A percentile compares a stretch with the other conserved stretches of the same genome.
phyloP scores from a whole-genome alignment of 371 early-diverging fungal genomes.

The Blastocladiella emersonii region DNA sequence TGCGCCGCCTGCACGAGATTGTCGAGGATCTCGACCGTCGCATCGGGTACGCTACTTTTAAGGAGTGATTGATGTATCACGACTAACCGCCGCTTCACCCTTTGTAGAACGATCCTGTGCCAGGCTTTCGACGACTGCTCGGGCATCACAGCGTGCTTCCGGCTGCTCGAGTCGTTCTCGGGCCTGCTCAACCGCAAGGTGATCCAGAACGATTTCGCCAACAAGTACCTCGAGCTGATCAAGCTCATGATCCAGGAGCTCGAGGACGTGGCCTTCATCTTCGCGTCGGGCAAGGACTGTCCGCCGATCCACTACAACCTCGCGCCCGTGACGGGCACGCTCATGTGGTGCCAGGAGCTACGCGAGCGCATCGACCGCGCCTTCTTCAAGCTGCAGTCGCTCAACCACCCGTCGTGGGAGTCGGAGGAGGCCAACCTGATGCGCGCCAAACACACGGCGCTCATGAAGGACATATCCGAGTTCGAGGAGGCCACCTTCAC shows the following conservation, averaged over 20 bases:
- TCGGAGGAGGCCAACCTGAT: conserved; percentile 32
- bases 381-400: conserved; percentile 37
- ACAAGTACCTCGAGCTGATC: conserved; percentile 38
- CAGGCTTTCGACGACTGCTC: conserved; percentile 45
- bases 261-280: conserved; percentile 31
- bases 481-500: conserved; percentile 29
- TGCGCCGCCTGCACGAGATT: conserved; percentile 25
- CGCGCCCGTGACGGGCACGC: conserved; percentile 42
- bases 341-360: conserved; percentile 38
- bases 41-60: conserved; percentile 29
- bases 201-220: conserved; percentile 35
- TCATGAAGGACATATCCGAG: conserved; percentile 20
- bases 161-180: conserved; percentile 39
- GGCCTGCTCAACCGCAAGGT: conserved; percentile 31
- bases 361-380: conserved; percentile 33
- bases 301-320: conserved; percentile 47
- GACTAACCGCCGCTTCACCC: too few relatives aligned
- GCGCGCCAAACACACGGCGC: conserved; percentile 24
- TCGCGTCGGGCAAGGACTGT: conserved; percentile 23
- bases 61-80: too few relatives aligned
- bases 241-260: conserved; percentile 28
- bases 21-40: conserved; percentile 38
- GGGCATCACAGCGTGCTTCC: conserved; percentile 33
- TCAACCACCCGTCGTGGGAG: conserved; percentile 31
- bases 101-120: conserved; percentile 31